Evolutionary conservation across 2,329 filamentous ascomycete species (phyloP), one percentile per base, ranked within the genome.

Genomic region (Aspergillus melleus): DNA sequence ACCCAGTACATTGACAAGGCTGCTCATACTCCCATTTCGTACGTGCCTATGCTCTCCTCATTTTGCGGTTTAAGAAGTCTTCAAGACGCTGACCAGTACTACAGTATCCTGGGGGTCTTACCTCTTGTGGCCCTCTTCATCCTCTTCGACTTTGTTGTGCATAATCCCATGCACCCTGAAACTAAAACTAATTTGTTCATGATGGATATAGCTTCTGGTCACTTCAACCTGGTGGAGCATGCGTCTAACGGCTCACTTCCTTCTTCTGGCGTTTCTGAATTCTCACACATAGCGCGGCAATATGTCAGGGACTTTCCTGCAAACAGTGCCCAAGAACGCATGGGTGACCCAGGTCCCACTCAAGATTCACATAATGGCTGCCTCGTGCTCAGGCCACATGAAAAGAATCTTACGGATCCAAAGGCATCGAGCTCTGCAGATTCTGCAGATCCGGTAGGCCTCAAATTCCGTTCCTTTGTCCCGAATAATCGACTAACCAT

Each of bases 211-310:
- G 76, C 68, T 4, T 76, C 73, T 8, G 78, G 76, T 1, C 77
- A 81, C 61, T 81, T 81, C 49, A 77, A 74, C 52, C 68, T 75
- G 8, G 65, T 81, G 8, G 79, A 80, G 9, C 59, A 67, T 54
- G 72, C 72, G 10, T 77, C 76, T 16, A 70, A 67, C 2, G 74
- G 76, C 0, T 67, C 69, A 3, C 62, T 81, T 0, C 77, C 75
- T 0, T 70, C 70, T 0, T 77, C 75, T 1, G 63, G 78, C 4
- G 65, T 79, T 4, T 68, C 74, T 2, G 74, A 79, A 46, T 79
- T 80, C 58, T 70, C 75, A 0, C 70, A 79, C 58, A 78, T 81
- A 51, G 78, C 78, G 0, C 68, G 77, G 2, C 74, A 80, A 46
- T 80, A 78, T 36, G 72, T 78, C 44, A 42, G 36, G 6, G 36